These are phyloP conservation scores for Triticum timopheevii DNA, from an alignment of 176 grass and related monocot species.

Conservation along the genomic window DNA sequence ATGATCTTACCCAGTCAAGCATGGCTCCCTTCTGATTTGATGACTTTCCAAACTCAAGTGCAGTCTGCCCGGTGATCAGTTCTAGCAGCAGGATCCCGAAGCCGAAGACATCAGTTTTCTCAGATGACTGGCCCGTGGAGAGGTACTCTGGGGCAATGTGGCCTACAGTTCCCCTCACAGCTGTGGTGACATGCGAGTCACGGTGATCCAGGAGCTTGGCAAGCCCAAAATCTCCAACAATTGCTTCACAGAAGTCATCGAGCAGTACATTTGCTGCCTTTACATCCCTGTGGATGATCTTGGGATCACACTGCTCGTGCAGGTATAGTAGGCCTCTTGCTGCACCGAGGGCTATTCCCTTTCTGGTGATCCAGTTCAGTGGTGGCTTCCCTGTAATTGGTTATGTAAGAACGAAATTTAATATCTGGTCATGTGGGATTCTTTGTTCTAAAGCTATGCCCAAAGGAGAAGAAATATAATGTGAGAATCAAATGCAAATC, in stretches of 20 bases:
- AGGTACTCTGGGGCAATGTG: constrained; percentile 93
- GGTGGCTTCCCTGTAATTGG: constrained; percentile 60
- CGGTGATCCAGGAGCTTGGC: constrained; percentile 83
- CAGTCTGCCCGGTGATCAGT: constrained; percentile 73
- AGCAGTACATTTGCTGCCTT: constrained; percentile 87
- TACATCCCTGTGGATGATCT: constrained; percentile 89
- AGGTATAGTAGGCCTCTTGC: constrained; percentile 81
- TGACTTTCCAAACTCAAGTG: constrained; percentile 76
- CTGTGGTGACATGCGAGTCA: constrained; percentile 85
- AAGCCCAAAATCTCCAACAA: constrained; percentile 84
- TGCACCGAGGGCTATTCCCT: constrained; percentile 72
- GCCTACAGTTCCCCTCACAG: constrained; percentile 76
- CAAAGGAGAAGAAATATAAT: neutral
- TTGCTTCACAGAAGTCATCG: constrained; percentile 66
- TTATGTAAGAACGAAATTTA: constrained; percentile 25
- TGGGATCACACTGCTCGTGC: constrained; percentile 91
- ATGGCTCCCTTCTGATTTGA: constrained; percentile 89
- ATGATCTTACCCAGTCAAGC: constrained; percentile 86
- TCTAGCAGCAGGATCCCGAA: constrained; percentile 85
- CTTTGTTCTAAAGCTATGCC: neutral
- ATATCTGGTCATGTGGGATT: constrained; percentile 15
- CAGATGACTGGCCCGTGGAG: constrained; percentile 83
- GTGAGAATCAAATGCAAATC: neutral
- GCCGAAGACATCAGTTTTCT: constrained; percentile 89
- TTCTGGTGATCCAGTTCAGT: constrained; percentile 76